Percentiles rank a stretch among this genome's conserved stretches.
Evolutionary conservation across 1,284 basidiomycete species (phyloP).

Genomic region (Boletus coffeatus): DNA sequence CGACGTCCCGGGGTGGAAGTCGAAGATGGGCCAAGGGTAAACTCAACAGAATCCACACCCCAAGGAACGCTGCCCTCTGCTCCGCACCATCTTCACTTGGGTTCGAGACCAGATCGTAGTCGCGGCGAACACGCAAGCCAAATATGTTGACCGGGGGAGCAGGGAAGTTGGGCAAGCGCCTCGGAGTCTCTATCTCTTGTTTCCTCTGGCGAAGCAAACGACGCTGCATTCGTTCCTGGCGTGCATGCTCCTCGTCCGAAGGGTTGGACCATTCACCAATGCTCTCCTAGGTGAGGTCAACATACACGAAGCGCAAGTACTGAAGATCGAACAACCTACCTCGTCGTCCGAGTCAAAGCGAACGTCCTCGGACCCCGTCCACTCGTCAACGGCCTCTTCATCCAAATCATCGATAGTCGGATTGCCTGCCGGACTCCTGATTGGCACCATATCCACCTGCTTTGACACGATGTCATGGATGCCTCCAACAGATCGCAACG

Average conservation of each 20-base stretch:
- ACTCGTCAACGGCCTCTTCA: conserved; percentile 57
- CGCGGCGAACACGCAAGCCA: conserved; percentile 32
- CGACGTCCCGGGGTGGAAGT: conserved; percentile 36
- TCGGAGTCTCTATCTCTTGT: conserved; percentile 46
- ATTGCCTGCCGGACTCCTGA: conserved; percentile 27
- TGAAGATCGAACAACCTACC: conserved; percentile 35
- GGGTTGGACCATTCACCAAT: conserved; percentile 87
- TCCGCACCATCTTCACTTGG: conserved; percentile 67
- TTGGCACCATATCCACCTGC: conserved; percentile 27
- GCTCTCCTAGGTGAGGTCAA: conserved; percentile 44
- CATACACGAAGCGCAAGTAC: conserved; percentile 4
- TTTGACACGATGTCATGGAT: conserved; percentile 28
- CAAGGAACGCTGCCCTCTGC: conserved; percentile 40
- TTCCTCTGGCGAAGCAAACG: conserved; percentile 48
- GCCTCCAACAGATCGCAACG: conserved; percentile 58
- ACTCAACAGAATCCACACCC: conserved; percentile 32
- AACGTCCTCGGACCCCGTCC: conserved; percentile 76
- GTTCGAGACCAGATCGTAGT: conserved; percentile 75
- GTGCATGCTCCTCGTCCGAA: conserved; percentile 76
- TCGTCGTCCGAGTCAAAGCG: conserved; percentile 53
- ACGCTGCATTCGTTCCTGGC: conserved; percentile 57
- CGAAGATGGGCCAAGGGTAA: conserved; percentile 32
- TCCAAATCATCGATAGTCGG: conserved; percentile 36
- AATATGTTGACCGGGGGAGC: conserved; percentile 54
- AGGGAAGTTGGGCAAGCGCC: conserved; percentile 73